These are phyloP conservation scores for Cornus kousa DNA, from an alignment of 148 eudicot genomes.

Conservation along the genomic window DNA sequence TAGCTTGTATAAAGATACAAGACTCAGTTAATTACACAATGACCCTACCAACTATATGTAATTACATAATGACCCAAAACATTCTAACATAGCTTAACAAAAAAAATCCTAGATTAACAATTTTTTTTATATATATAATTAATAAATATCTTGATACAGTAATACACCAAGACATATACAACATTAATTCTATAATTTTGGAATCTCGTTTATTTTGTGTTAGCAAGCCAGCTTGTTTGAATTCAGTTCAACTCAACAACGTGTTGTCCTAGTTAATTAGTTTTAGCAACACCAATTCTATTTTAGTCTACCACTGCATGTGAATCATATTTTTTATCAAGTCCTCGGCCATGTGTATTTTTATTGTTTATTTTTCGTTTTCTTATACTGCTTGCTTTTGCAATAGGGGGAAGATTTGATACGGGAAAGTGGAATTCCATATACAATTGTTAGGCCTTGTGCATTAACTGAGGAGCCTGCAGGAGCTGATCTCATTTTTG, in stretches of 20 bases:
- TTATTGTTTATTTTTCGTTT: slow-evolving; percentile 8
- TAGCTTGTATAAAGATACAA: too few species aligned
- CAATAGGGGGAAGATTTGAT: slow-evolving; percentile 91
- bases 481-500: slow-evolving; percentile 98
- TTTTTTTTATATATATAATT: neutral
- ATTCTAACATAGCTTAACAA: neutral
- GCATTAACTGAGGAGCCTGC: slow-evolving; percentile 98
- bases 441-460: slow-evolving; percentile 85
- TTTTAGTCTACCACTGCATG: neutral
- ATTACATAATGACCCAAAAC: too few species aligned
- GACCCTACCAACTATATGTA: too few species aligned
- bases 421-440: slow-evolving; percentile 94
- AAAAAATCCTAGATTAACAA: neutral
- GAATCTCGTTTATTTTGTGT: neutral
- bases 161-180: neutral
- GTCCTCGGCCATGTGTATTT: neutral
- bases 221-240: neutral
- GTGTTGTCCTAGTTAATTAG: neutral
- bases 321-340: neutral
- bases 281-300: neutral
- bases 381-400: slow-evolving; percentile 12
- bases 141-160: too few species aligned
- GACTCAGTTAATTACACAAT: too few species aligned
- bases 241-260: neutral
- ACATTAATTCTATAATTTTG: too few species aligned